Conservation (phyloP, 495 filamentous ascomycete genomes). For the Penicillium salamii region DNA sequence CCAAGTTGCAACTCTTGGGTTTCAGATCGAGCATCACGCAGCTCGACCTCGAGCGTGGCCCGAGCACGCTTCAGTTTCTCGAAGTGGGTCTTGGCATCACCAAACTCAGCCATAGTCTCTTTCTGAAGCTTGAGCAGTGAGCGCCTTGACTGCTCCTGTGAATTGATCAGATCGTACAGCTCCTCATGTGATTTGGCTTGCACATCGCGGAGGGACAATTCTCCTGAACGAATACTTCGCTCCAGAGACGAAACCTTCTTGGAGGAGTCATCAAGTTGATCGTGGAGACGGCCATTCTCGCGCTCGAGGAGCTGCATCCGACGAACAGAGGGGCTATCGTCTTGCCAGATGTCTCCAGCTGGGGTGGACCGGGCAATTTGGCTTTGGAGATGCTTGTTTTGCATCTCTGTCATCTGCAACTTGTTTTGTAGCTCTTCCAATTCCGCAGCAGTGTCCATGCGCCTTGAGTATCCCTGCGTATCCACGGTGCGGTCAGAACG, state of each 20-base stretch:
- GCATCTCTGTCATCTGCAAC: constrained; percentile 93
- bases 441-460: constrained; percentile 88
- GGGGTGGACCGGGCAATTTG: constrained; percentile 70
- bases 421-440: constrained; percentile 93
- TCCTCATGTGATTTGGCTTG: constrained; percentile 95
- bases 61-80: constrained; percentile 81
- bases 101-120: constrained; percentile 76
- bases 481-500: constrained; percentile 89
- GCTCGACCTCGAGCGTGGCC: constrained; percentile 78
- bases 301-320: constrained; percentile 90
- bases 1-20: constrained; percentile 73
- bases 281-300: constrained; percentile 87
- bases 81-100: constrained; percentile 79
- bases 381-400: constrained; percentile 88
- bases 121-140: constrained; percentile 82
- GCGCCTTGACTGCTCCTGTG: constrained; percentile 84
- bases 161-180: constrained; percentile 88
- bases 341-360: constrained; percentile 58
- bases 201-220: constrained; percentile 85
- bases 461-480: constrained; percentile 81
- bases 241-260: constrained; percentile 92
- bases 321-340: constrained; percentile 79
- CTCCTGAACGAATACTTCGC: constrained; percentile 80
- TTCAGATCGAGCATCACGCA: constrained; percentile 80
- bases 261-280: constrained; percentile 90